Evolutionary conservation across 805 yeast genomes (phyloP).

Genomic region (Groenewaldozyma tartarivorans): DNA sequence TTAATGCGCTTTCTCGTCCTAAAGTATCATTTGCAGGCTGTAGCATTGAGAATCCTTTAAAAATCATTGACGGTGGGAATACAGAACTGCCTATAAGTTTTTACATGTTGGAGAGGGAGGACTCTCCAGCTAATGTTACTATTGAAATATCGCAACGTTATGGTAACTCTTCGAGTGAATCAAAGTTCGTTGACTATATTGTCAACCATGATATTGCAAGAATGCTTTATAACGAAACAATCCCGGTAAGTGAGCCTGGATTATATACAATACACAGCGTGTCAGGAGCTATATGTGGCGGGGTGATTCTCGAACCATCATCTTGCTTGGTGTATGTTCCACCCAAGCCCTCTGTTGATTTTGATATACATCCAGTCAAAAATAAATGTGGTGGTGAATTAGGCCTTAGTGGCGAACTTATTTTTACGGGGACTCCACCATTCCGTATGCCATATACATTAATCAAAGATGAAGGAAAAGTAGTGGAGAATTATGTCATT

Average conservation of each 20-base stretch:
- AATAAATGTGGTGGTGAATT: constrained; percentile 91
- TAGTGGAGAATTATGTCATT: too few relatives aligned
- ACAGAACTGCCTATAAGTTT: constrained; percentile 14
- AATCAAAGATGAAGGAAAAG: constrained; percentile 31
- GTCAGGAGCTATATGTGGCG: constrained; percentile 54
- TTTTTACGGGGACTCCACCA: constrained; percentile 72
- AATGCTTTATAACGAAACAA: constrained; percentile 18
- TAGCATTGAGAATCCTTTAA: constrained; percentile 23
- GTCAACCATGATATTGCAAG: too few relatives aligned
- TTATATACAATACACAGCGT: constrained; percentile 47
- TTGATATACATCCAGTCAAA: constrained; percentile 45
- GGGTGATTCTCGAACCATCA: constrained; percentile 50
- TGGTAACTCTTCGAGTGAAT: neutral
- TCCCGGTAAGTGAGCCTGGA: constrained; percentile 46
- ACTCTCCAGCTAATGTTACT: constrained; percentile 39
- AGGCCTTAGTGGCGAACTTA: constrained; percentile 67
- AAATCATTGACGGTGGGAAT: constrained; percentile 21
- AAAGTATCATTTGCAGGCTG: constrained; percentile 33
- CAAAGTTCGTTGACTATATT: too few relatives aligned
- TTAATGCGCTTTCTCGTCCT: constrained; percentile 49
- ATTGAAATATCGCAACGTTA: neutral
- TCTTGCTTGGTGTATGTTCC: constrained; percentile 48
- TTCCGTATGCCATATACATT: constrained; percentile 57
- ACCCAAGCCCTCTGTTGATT: constrained; percentile 40
- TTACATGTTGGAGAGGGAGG: constrained; percentile 20